Evolutionary conservation across 2,329 filamentous ascomycete species (phyloP).

Genomic region (Chaetomium sp.): DNA sequence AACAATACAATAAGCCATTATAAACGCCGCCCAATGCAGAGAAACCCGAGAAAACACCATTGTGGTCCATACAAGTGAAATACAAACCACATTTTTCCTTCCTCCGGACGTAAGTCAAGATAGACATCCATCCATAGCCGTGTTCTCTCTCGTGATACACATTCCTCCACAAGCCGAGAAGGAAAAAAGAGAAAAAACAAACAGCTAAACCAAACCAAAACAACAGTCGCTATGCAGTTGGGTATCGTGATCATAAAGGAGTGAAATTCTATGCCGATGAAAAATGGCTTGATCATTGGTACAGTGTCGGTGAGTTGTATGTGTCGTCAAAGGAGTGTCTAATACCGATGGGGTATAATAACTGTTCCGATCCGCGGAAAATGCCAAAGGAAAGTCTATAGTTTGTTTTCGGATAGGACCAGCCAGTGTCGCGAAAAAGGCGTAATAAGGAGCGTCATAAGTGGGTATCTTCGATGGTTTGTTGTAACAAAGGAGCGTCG

Average conservation of each 20-base stretch:
- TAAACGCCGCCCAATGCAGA: slow-evolving; percentile 21
- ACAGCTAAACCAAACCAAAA: slow-evolving; percentile 22
- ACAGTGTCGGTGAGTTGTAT: slow-evolving; percentile 16
- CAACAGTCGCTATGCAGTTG: slow-evolving; percentile 52
- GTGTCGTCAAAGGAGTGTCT: slow-evolving; percentile 25
- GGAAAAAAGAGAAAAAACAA: slow-evolving; percentile 28
- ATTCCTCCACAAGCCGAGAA: not conserved
- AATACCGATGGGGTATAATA: slow-evolving; percentile 15
- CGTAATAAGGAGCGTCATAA: slow-evolving; percentile 38
- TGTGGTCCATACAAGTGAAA: not conserved
- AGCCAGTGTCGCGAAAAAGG: slow-evolving; percentile 21
- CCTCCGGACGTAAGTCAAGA: slow-evolving; percentile 4
- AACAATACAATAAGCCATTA: not conserved
- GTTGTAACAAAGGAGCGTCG: slow-evolving; percentile 29
- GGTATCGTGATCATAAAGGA: slow-evolving; percentile 42
- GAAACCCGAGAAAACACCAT: slow-evolving; percentile 1
- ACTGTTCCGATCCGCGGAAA: slow-evolving; percentile 14
- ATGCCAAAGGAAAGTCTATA: slow-evolving; percentile 39
- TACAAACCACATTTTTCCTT: slow-evolving; percentile 10
- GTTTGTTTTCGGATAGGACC: slow-evolving; percentile 20
- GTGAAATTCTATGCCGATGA: slow-evolving; percentile 34
- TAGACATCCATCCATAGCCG: slow-evolving; percentile 6
- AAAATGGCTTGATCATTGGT: slow-evolving; percentile 30
- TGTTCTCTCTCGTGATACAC: not conserved
- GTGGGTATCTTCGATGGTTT: slow-evolving; percentile 32